Conservation (phyloP, 2,329 filamentous ascomycete genomes). For the Xylaria sp. region DNA sequence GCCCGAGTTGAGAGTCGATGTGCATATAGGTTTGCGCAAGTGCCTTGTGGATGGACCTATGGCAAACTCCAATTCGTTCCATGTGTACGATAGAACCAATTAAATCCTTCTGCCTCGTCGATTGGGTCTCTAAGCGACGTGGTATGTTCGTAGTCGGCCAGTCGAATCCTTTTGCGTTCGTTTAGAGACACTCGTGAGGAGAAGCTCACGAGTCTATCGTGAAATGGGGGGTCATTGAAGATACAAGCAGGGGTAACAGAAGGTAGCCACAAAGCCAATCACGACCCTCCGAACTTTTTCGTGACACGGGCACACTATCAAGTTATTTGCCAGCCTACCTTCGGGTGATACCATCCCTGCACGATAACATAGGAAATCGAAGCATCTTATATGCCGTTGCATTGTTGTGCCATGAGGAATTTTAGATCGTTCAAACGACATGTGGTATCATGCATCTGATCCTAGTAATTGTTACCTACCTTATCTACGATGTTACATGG, state of each 20-base stretch:
- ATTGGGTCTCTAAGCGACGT: neutral
- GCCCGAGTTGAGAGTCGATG: neutral
- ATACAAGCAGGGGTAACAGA: neutral
- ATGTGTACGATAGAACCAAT: neutral
- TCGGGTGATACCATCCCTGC: neutral
- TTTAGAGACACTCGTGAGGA: neutral
- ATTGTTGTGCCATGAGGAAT: slow-evolving; percentile 5
- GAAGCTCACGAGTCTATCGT: neutral
- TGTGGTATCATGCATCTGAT: slow-evolving; percentile 25
- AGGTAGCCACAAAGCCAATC: too few species aligned
- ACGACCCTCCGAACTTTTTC: neutral
- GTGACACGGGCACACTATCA: neutral
- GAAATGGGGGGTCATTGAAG: neutral
- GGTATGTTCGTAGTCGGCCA: neutral
- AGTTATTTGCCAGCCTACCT: neutral
- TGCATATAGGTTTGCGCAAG: neutral
- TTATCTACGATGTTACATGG: slow-evolving; percentile 36
- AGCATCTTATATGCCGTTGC: neutral
- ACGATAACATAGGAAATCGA: slow-evolving; percentile 1
- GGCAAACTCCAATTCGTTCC: neutral
- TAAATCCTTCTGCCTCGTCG: neutral
- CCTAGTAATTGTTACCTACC: slow-evolving; percentile 35
- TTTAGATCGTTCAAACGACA: slow-evolving; percentile 3
- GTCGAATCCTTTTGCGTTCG: neutral
- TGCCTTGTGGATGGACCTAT: slow-evolving; percentile 5